Conservation (phyloP, 768 basidiomycete species). For the Panaeolus cyanescens region DNA sequence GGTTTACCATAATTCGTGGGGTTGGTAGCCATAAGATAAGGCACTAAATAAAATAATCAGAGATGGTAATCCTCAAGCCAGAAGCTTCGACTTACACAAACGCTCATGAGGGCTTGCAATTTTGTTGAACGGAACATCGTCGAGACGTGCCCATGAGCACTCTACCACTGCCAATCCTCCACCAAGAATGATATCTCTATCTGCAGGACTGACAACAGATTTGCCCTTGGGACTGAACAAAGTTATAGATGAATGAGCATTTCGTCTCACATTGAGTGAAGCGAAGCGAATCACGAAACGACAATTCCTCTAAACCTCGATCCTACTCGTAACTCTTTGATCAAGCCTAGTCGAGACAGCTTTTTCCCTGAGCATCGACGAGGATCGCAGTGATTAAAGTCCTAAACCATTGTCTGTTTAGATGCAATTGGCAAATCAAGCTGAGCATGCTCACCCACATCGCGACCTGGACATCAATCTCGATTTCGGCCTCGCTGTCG, state of each 20-base stretch:
- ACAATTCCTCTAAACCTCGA: constrained; percentile 89
- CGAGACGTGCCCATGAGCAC: constrained; percentile 95
- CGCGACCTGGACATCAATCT: constrained; percentile 76
- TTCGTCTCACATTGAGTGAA: neutral
- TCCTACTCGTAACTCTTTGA: constrained; percentile 83
- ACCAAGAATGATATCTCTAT: constrained; percentile 73
- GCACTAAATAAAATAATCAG: constrained; percentile 54
- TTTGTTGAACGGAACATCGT: constrained; percentile 93
- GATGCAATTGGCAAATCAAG: neutral
- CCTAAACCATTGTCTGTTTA: constrained; percentile 47
- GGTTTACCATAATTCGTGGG: constrained; percentile 98
- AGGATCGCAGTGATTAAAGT: constrained; percentile 98
- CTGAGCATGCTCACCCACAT: constrained; percentile 81
- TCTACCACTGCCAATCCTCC: constrained; percentile 95
- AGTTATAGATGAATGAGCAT: constrained; percentile 2
- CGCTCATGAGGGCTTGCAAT: constrained; percentile 94
- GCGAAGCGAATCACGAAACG: constrained; percentile 69
- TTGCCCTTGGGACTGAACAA: constrained; percentile 67
- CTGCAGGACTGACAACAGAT: constrained; percentile 76
- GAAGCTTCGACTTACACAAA: constrained; percentile 56
- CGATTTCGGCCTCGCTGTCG: constrained; percentile 27
- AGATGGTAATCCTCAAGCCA: neutral
- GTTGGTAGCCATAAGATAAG: constrained; percentile 93
- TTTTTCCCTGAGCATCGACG: constrained; percentile 84
- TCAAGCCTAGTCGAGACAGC: constrained; percentile 80